These are phyloP conservation scores for Phytophthora rubi DNA, from an alignment of 352 stramenopile genomes.

Conservation along the genomic window DNA sequence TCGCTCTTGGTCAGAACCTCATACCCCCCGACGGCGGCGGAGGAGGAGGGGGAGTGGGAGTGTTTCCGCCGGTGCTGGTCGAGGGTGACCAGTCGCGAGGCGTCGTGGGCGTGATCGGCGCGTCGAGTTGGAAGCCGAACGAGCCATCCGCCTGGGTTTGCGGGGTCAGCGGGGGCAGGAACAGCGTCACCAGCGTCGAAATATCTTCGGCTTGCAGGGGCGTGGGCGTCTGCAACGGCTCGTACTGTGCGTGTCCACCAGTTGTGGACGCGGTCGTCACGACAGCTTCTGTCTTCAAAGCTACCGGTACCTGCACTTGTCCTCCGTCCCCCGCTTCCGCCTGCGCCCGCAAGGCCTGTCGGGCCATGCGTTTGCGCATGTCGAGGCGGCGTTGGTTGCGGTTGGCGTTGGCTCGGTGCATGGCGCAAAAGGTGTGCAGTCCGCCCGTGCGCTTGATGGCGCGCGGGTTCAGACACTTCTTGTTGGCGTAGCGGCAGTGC, in stretches of 20 bases:
- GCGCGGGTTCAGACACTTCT: conserved; percentile 59
- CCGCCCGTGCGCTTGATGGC: conserved; percentile 61
- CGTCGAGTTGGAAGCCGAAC: conserved; percentile 13
- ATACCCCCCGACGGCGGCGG: conserved; percentile 5
- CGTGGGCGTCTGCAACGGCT: conserved; percentile 48
- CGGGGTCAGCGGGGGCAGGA: conserved; percentile 19
- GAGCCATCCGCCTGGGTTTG: not conserved
- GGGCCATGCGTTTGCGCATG: conserved; percentile 54
- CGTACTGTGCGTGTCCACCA: conserved; percentile 22
- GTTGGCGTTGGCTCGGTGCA: conserved; percentile 70
- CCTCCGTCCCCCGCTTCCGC: not conserved
- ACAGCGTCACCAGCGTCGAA: conserved; percentile 47
- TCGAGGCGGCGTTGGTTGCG: conserved; percentile 74
- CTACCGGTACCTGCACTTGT: not conserved
- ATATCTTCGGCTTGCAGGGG: conserved; percentile 52
- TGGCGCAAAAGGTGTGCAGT: conserved; percentile 69
- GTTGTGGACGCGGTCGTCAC: conserved; percentile 2
- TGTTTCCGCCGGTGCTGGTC: conserved; percentile 20
- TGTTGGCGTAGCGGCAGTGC: conserved; percentile 71
- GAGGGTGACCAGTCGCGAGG: conserved; percentile 19
- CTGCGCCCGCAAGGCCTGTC: conserved; percentile 32
- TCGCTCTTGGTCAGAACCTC: conserved; percentile 14
- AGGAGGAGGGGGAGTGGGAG: not conserved
- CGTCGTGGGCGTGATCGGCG: conserved; percentile 1
- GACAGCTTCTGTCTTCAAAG: conserved; percentile 4